Base-by-base conservation (phyloP, 163 green algal genomes). In the Volvox carteri region DNA sequence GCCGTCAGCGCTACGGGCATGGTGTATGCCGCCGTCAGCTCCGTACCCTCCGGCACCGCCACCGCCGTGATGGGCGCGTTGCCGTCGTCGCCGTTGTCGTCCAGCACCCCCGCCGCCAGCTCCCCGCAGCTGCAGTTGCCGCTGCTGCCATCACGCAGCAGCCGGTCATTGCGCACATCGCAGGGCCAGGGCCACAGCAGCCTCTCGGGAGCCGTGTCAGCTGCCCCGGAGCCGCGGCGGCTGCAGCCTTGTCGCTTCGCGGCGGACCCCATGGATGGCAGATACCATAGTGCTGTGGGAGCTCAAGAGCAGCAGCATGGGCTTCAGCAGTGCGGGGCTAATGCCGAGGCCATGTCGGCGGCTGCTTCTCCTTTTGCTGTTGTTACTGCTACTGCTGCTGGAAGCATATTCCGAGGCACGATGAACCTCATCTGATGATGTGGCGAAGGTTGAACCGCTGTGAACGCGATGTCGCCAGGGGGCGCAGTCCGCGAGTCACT, bases 361-460 rank as follows among this genome's bases (percentile, higher is more conserved):
- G 9, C 37, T 16, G 37, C 21, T 23, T 41, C 62, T 7, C n/a
- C n/a, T 8, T 8, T 41, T 6, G n/a, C n/a, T n/a, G n/a, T n/a
- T n/a, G n/a, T n/a, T n/a, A n/a, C n/a, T n/a, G n/a, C n/a, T n/a
- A n/a, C 62, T 7, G 28, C n/a, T 18, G 11, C 23, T 2, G 70
- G 14, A 37, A 33, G 70, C 39, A 33, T 39, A 0, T 78, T 58
- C 37, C 37, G 25, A 23, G 70, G 70, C 33, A 78, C 70, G 18
- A 56, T 78, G 70, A 18, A 78, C 37, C 39, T 78, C 3, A 78
- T 78, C 39, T 78, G 70, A 78, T 74, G 8, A 50, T 30, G 2
- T 48, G 3, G 18, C 18, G 58, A 58, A 58, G 48, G 48, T n/a
- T n/a, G n/a, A n/a, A n/a, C n/a, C n/a, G n/a, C n/a, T 65, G n/a